Base-by-base conservation (phyloP, 805 yeast species). In the Pichia heedii region DNA sequence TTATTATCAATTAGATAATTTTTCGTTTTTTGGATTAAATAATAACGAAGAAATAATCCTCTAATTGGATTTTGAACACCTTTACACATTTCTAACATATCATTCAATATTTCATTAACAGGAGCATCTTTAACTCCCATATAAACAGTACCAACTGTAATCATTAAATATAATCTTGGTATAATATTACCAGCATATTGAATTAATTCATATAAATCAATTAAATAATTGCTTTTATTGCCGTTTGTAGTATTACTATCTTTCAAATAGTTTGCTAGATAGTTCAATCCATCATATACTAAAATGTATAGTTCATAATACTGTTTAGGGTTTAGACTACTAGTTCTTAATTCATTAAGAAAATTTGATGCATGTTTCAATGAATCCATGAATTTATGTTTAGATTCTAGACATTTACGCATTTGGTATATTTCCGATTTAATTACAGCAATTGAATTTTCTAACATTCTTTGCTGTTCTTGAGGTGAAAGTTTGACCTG, bases 1-100 rank as follows among this genome's bases (percentile, higher is more conserved):
- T n/a, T 5, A 24, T 30, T 20, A 27, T 41, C 33, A 16, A 84
- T 84, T 45, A 81, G 61, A 49, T 75, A 64, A 55, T 78, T 80
- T 47, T 88, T 83, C 15, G 86, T 82, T 52, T 89, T 69, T 59
- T 90, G 97, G 4, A 88, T 79, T 33, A 93, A 66, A 61, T 87
- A 93, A 66, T 93, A 89, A 39, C 98, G 70, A 54, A 93, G 66
- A 60, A 93, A 93, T 48, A 93, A 67, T 2, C 98, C 98, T 45
- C 96, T 70, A 26, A 87, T 77, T 2, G 98, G 98, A 56, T 87
- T 90, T 62, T 93, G 98, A 2, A 90, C 95, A 15, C 97, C 98
- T 34, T 95, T 75, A 51, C 95, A 82, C 98, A 93, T 93, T 62
- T 93, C 98, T 55, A 90, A 81, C 95, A 93, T 83, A 59, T 93